These are phyloP conservation scores for Omphalotus olearius DNA, from an alignment of 1,284 basidiomycete genomes.

Conservation along the genomic window DNA sequence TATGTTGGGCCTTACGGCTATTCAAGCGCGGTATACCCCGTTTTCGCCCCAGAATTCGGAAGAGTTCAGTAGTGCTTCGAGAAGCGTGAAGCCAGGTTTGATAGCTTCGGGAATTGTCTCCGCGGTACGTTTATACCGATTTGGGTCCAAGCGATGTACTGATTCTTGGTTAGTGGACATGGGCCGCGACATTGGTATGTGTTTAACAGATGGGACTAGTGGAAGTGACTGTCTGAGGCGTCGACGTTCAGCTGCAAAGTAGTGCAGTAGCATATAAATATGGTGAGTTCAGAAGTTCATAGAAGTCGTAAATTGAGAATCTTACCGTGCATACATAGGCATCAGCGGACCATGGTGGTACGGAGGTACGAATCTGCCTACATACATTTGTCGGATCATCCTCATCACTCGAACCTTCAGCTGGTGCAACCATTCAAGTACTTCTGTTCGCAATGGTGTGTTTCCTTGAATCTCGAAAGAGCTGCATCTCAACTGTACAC, in stretches of 20 bases:
- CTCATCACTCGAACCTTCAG: constrained; percentile 16
- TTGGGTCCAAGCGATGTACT: neutral
- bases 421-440: constrained; percentile 68
- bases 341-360: constrained; percentile 69
- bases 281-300: constrained; percentile 44
- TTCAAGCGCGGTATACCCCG: constrained; percentile 70
- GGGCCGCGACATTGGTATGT: constrained; percentile 69
- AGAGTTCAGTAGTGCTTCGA: constrained; percentile 82
- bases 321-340: constrained; percentile 19
- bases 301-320: neutral
- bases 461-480: constrained; percentile 15
- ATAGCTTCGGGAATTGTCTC: constrained; percentile 89
- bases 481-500: neutral
- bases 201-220: neutral
- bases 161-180: constrained; percentile 54
- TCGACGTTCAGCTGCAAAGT: constrained; percentile 53
- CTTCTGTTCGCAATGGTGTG: constrained; percentile 62
- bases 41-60: constrained; percentile 70
- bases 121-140: constrained; percentile 29
- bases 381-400: neutral
- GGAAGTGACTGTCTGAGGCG: constrained; percentile 6
- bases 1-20: constrained; percentile 67
- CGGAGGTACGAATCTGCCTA: constrained; percentile 28
- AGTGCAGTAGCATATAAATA: constrained; percentile 83
- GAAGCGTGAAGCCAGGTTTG: constrained; percentile 83